Conservation (phyloP, 2,329 filamentous ascomycete genomes). For the Apiospora phragmitis region DNA sequence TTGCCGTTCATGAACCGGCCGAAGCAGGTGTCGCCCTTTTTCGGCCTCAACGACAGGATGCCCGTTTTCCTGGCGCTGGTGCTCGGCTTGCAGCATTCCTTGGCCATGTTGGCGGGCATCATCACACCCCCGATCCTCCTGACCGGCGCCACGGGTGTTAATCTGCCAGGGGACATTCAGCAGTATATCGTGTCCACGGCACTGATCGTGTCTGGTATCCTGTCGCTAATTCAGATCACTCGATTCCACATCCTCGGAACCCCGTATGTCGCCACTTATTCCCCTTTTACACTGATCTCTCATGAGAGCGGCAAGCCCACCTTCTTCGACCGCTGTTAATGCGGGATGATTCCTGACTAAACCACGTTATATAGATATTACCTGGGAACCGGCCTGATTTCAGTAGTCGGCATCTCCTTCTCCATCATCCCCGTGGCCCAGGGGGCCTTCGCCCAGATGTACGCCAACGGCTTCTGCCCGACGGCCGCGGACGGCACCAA, state of each 20-base stretch:
- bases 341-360: background rate
- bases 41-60: slow-evolving; percentile 78
- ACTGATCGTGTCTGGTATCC: slow-evolving; percentile 74
- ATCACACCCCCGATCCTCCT: slow-evolving; percentile 81
- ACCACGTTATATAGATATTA: slow-evolving; percentile 58
- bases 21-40: slow-evolving; percentile 68
- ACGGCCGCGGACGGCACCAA: slow-evolving; percentile 60
- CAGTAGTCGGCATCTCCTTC: slow-evolving; percentile 78
- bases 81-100: slow-evolving; percentile 76
- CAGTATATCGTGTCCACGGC: slow-evolving; percentile 80
- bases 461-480: slow-evolving; percentile 68
- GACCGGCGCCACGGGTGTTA: slow-evolving; percentile 59
- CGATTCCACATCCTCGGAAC: slow-evolving; percentile 72
- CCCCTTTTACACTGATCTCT: no score
- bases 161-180: slow-evolving; percentile 59
- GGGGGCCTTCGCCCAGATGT: slow-evolving; percentile 76
- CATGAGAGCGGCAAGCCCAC: no score
- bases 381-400: slow-evolving; percentile 77
- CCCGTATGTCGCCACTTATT: slow-evolving; percentile 43
- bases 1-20: slow-evolving; percentile 76
- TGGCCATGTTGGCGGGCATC: slow-evolving; percentile 74
- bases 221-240: slow-evolving; percentile 76
- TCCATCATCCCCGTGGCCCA: slow-evolving; percentile 72
- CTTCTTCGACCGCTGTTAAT: background rate
- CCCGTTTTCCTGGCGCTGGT: slow-evolving; percentile 73